Evolutionary conservation across 139 green algal species (phyloP).

Genomic region (Coelastrella sp.): DNA sequence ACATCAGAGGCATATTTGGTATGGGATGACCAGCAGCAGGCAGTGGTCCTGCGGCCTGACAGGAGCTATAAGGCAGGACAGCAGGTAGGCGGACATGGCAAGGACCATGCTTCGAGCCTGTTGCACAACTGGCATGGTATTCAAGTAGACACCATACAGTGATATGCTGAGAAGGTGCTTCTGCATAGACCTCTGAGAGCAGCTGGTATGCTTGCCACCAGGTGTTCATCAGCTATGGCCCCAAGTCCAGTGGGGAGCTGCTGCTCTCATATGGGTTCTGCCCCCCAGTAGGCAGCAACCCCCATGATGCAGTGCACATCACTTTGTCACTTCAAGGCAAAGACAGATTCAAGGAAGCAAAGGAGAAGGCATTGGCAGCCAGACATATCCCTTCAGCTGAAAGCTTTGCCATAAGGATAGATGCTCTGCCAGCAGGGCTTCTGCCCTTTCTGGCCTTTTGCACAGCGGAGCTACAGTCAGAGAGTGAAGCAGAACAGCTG

Average conservation of each 20-base stretch:
- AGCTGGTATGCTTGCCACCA: too few species aligned
- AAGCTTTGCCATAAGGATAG: constrained; percentile 63
- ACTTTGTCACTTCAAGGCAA: constrained; percentile 23
- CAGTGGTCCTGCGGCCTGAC: constrained; percentile 69
- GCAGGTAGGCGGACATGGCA: too few species aligned
- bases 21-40: constrained; percentile 43
- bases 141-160: too few species aligned
- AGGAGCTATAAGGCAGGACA: constrained; percentile 62
- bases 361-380: constrained; percentile 53
- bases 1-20: constrained; percentile 49
- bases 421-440: constrained; percentile 57
- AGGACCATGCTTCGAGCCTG: too few species aligned
- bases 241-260: constrained; percentile 68
- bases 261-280: constrained; percentile 80
- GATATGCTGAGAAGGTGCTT: too few species aligned
- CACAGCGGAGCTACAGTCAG: constrained; percentile 24
- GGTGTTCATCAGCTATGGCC: constrained; percentile 66
- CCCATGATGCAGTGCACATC: constrained; percentile 65
- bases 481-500: constrained; percentile 17
- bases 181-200: too few species aligned
- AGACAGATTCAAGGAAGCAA: constrained; percentile 25
- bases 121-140: too few species aligned
- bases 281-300: constrained; percentile 63
- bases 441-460: constrained; percentile 56
- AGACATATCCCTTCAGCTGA: neutral